phyloP scores from a whole-genome alignment of 129 eudicot genomes.

The Gnaphalium uliginosum region DNA sequence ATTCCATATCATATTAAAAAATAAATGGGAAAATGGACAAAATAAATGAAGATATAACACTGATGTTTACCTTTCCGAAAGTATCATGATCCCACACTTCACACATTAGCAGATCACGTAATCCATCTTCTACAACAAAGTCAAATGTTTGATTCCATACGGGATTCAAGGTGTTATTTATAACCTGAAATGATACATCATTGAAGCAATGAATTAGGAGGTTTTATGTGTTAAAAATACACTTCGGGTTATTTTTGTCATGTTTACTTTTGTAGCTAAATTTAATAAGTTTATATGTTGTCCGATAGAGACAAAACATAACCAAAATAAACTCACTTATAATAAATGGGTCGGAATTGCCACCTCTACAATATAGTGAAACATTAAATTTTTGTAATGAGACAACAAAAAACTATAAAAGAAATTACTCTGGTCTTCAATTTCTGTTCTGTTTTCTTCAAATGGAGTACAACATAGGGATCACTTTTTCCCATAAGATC shows the following conservation, averaged over 20 bases:
- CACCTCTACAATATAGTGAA: not conserved
- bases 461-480: constrained; percentile 74
- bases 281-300: no score
- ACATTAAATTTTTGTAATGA: not conserved
- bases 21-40: not conserved
- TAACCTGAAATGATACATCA: constrained; percentile 53
- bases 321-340: not conserved
- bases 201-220: not conserved
- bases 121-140: constrained; percentile 91
- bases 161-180: constrained; percentile 77
- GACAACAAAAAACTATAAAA: not conserved
- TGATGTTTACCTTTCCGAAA: constrained; percentile 80
- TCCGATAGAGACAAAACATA: not conserved
- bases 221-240: not conserved
- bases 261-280: not conserved
- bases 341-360: not conserved
- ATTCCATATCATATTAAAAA: not conserved
- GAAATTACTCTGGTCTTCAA: constrained; percentile 74
- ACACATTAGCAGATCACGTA: constrained; percentile 74
- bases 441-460: constrained; percentile 80
- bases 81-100: constrained; percentile 98
- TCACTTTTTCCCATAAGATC: constrained; percentile 92
- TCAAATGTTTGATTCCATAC: constrained; percentile 99
- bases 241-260: not conserved
- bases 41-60: not conserved